phyloP scores from a whole-genome alignment of 805 yeast species.

The Isabelozyma gotoi region DNA sequence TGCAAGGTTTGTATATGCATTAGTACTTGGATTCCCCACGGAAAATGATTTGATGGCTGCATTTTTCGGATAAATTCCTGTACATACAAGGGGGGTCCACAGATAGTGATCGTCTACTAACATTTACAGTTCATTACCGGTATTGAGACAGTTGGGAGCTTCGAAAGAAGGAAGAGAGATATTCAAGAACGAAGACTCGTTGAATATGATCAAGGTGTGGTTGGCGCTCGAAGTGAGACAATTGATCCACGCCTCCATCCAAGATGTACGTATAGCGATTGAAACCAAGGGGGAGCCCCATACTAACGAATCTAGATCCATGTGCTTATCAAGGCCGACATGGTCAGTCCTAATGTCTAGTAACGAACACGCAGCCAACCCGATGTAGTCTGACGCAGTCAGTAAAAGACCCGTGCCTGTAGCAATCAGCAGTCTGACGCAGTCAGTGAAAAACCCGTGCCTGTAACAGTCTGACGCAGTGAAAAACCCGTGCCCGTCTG shows the following conservation, averaged over 20 bases:
- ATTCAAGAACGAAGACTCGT: slow-evolving; percentile 53
- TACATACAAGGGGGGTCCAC: no score
- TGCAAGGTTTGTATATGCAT: slow-evolving; percentile 82
- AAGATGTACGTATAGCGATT: slow-evolving; percentile 60
- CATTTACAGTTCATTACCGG: slow-evolving; percentile 68
- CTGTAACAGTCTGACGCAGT: no score
- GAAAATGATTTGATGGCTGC: slow-evolving; percentile 20
- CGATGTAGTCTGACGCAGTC: no score
- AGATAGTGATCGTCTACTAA: slow-evolving; percentile 15
- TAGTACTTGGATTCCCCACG: slow-evolving; percentile 41
- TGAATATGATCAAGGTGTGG: slow-evolving; percentile 90
- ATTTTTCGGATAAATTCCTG: slow-evolving; percentile 5
- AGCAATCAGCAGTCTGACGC: no score
- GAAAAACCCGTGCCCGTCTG: no score
- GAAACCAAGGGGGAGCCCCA: background rate
- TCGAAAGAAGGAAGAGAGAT: slow-evolving; percentile 63
- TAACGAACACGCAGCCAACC: no score
- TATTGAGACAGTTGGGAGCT: slow-evolving; percentile 75
- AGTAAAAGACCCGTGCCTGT: no score
- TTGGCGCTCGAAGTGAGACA: slow-evolving; percentile 84
- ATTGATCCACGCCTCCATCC: slow-evolving; percentile 77
- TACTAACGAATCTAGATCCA: slow-evolving; percentile 35
- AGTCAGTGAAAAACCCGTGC: no score
- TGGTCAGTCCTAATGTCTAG: slow-evolving; percentile 44
- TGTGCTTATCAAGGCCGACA: slow-evolving; percentile 43